These are phyloP conservation scores for Cyberlindnera mississippiensis DNA, from an alignment of 805 yeast genomes.

Conservation along the genomic window DNA sequence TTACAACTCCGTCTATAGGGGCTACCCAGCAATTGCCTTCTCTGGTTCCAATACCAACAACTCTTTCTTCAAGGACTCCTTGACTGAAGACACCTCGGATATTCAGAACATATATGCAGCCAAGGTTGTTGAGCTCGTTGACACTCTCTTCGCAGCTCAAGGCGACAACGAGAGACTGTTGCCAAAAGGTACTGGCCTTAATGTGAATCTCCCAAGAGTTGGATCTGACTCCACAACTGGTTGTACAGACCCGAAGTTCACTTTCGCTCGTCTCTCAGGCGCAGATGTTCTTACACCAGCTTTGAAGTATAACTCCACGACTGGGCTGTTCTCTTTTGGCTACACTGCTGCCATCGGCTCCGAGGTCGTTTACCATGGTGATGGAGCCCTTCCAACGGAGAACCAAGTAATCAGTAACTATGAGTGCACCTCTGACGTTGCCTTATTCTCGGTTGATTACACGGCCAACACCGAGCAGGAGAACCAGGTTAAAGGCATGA, in stretches of 20 bases:
- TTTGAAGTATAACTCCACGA: slow-evolving; percentile 35
- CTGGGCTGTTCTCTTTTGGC: slow-evolving; percentile 28
- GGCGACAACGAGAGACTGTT: slow-evolving; percentile 36
- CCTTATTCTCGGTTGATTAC: slow-evolving; percentile 45
- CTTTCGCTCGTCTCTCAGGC: slow-evolving; percentile 45
- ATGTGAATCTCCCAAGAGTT: slow-evolving; percentile 47
- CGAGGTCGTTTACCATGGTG: slow-evolving; percentile 37
- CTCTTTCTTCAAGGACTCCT: slow-evolving; percentile 78
- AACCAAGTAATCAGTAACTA: slow-evolving; percentile 26
- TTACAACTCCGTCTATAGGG: slow-evolving; percentile 44
- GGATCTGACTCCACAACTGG: slow-evolving; percentile 34
- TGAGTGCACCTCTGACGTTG: slow-evolving; percentile 41
- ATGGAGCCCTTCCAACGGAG: slow-evolving; percentile 43
- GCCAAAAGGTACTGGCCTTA: slow-evolving; percentile 43
- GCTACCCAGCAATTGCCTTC: slow-evolving; percentile 46
- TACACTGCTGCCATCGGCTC: slow-evolving; percentile 24
- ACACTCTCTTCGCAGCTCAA: slow-evolving; percentile 34
- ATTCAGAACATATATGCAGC: slow-evolving; percentile 44
- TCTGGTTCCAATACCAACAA: slow-evolving; percentile 51
- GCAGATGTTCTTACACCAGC: slow-evolving; percentile 11
- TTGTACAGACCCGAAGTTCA: slow-evolving; percentile 42
- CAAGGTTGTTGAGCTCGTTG: slow-evolving; percentile 37
- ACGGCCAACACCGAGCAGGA: slow-evolving; percentile 21
- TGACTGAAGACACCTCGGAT: slow-evolving; percentile 50
- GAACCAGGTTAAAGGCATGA: slow-evolving; percentile 16